Base-by-base conservation (phyloP, 2,329 filamentous ascomycete species). In the Aureobasidium sp. region DNA sequence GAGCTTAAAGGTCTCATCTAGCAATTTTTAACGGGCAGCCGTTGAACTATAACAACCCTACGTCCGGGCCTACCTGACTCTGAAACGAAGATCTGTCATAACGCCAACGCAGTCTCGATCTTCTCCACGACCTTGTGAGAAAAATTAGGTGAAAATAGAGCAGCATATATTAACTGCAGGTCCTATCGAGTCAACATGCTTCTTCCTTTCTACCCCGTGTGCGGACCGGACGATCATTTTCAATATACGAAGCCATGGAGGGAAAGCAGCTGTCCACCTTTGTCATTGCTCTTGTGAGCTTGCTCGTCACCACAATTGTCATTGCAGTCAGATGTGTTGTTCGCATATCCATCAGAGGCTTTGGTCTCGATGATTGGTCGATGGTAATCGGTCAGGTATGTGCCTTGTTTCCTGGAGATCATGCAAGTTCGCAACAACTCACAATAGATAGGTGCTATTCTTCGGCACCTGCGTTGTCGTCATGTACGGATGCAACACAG, bases 281-380 rank as follows among this genome's bases (percentile, higher is more conserved):
- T 35, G 43, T 57, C 13, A 31, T 61, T 17, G 42, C 45, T 35
- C 42, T 61, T 17, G 51, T 61, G 15, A 38, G 42, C 47, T 35
- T 49, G 23, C 29, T 62, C 38, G 35, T 64, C 3, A 60, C 58
- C 7, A 61, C 53, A 13, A 23, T 64, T 10, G 47, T 64, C 9
- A 57, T 64, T 7, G 25, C n/a, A 4, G 37, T 64, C 17, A 40
- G 60, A 61, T 62, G 57, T 21, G 23, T 42, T 11, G 51, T 60
- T 27, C 50, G 62, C 7, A 38, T 19, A 6, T 46, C 51, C 25
- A 64, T 64, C 46, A 33, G 58, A 35, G 62, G 60, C 15, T 64
- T 64, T 21, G 54, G 60, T 37, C 25, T 61, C 19, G 62, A 64
- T 53, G 62, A 64, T 42, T 62, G 47, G 29, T 17, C 53, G 3